Evolutionary conservation across 2,329 filamentous ascomycete species (phyloP).

Genomic region (Stachybotrys echinatus): DNA sequence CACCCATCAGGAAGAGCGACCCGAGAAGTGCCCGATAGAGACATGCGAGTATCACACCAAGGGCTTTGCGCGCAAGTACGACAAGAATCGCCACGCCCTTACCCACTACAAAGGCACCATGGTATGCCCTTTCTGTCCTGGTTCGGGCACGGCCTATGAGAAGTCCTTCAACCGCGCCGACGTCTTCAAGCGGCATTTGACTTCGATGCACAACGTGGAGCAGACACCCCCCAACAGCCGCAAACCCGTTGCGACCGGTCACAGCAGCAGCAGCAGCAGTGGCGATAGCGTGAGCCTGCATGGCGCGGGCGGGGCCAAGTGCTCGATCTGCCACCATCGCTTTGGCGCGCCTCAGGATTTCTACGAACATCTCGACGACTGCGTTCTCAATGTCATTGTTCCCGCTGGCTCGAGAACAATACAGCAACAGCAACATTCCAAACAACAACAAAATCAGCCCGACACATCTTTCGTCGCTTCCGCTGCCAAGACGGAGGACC

Average conservation of each 20-base stretch:
- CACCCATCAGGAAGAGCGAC: slow-evolving; percentile 88
- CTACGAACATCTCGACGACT: slow-evolving; percentile 85
- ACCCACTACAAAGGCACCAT: slow-evolving; percentile 98
- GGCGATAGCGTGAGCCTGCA: neutral
- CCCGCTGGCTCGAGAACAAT: slow-evolving; percentile 19
- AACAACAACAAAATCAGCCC: slow-evolving; percentile 1
- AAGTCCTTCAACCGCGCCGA: slow-evolving; percentile 96
- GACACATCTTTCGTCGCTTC: neutral
- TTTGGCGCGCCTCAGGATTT: slow-evolving; percentile 91
- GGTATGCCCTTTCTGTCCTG: slow-evolving; percentile 94
- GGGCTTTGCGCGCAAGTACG: slow-evolving; percentile 93
- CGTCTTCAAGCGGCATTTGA: slow-evolving; percentile 94
- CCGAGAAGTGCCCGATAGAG: slow-evolving; percentile 91
- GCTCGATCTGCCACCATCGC: slow-evolving; percentile 77
- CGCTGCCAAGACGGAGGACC: neutral
- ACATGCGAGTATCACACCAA: slow-evolving; percentile 93
- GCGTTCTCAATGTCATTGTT: slow-evolving; percentile 54
- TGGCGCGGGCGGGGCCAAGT: slow-evolving; percentile 63
- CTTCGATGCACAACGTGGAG: slow-evolving; percentile 88
- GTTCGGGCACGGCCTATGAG: slow-evolving; percentile 78
- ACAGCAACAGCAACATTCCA: neutral
- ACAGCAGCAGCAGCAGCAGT: slow-evolving; percentile 4
- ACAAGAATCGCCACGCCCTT: slow-evolving; percentile 93
- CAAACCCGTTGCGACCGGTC: slow-evolving; percentile 48
- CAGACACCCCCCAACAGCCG: slow-evolving; percentile 88